phyloP scores from a whole-genome alignment of 2,329 filamentous ascomycete genomes.

The Alternaria infectoria region DNA sequence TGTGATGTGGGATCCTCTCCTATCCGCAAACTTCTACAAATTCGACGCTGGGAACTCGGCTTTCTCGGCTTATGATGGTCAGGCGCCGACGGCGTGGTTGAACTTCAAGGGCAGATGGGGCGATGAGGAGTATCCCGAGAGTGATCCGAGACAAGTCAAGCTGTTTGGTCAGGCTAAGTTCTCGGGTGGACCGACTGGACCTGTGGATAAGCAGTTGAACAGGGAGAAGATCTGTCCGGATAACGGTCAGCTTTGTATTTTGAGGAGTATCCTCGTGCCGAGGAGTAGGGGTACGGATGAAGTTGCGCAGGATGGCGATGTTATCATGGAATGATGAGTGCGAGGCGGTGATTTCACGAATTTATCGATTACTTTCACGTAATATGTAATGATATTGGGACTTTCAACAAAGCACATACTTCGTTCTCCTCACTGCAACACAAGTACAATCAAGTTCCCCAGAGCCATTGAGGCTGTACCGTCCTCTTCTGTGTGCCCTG shows the following conservation, averaged over 20 bases:
- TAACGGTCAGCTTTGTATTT: constrained; percentile 53
- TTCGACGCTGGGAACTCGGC: constrained; percentile 52
- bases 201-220: constrained; percentile 64
- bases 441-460: not conserved
- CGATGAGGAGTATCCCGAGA: constrained; percentile 63
- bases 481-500: not conserved
- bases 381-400: not conserved
- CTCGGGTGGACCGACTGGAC: constrained; percentile 65
- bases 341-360: not conserved
- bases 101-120: constrained; percentile 67
- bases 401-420: not conserved
- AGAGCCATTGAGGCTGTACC: not conserved
- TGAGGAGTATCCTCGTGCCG: constrained; percentile 50
- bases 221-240: constrained; percentile 64
- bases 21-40: constrained; percentile 62
- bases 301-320: constrained; percentile 12
- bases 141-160: constrained; percentile 57
- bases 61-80: constrained; percentile 58
- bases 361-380: not conserved
- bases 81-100: constrained; percentile 61
- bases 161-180: constrained; percentile 58
- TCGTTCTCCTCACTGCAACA: not conserved
- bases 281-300: constrained; percentile 18
- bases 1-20: constrained; percentile 65
- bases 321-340: not conserved